Evolutionary conservation across 805 yeast genomes (phyloP).

Genomic region (Candida golubevii): DNA sequence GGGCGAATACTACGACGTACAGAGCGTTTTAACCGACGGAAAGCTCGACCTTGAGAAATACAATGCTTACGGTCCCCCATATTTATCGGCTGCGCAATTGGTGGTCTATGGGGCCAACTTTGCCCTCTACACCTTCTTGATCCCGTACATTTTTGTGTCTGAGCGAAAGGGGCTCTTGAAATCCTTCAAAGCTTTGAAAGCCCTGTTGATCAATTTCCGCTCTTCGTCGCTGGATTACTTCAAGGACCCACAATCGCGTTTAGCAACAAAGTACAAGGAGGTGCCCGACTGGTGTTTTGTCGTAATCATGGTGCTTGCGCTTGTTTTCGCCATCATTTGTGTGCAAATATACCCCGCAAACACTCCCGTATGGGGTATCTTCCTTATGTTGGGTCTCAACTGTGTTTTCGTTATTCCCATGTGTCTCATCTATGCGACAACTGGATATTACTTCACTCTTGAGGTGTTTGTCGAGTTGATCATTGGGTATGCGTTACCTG

Average conservation of each 20-base stretch:
- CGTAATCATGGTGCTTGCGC: slow-evolving; percentile 24
- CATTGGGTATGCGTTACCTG: slow-evolving; percentile 42
- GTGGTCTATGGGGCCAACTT: slow-evolving; percentile 26
- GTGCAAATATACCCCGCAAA: slow-evolving; percentile 38
- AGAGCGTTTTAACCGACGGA: neutral
- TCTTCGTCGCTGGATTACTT: slow-evolving; percentile 14
- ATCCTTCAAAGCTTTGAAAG: slow-evolving; percentile 13
- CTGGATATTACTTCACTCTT: slow-evolving; percentile 35
- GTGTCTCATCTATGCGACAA: slow-evolving; percentile 31
- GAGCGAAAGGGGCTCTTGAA: slow-evolving; percentile 4
- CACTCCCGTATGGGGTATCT: slow-evolving; percentile 41
- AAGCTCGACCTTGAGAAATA: slow-evolving; percentile 19
- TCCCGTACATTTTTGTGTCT: slow-evolving; percentile 9
- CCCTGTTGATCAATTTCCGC: slow-evolving; percentile 14
- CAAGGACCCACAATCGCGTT: slow-evolving; percentile 45
- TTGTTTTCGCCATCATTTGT: slow-evolving; percentile 36
- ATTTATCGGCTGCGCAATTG: slow-evolving; percentile 26
- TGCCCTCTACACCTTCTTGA: slow-evolving; percentile 25
- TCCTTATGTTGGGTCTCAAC: slow-evolving; percentile 36
- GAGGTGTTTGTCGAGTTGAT: slow-evolving; percentile 41
- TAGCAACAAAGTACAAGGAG: slow-evolving; percentile 43
- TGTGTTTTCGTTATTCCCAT: slow-evolving; percentile 36
- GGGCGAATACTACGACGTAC: slow-evolving; percentile 4
- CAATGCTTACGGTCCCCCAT: slow-evolving; percentile 26
- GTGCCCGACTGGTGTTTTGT: slow-evolving; percentile 44